Conservation (phyloP, 257 asterid species). For the Petunia axillaris region DNA sequence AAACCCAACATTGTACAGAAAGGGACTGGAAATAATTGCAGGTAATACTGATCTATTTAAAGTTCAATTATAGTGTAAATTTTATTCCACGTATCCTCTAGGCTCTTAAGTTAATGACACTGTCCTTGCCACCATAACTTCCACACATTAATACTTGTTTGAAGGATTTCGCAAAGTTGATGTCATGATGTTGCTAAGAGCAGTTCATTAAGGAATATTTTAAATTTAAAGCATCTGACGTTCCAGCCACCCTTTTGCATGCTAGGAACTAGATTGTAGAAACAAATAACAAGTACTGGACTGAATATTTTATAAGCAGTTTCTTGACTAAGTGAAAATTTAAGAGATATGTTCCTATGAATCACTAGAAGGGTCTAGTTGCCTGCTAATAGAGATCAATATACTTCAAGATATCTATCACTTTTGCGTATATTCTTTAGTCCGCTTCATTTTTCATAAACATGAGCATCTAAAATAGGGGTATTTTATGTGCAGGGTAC, state of each 20-base stretch:
- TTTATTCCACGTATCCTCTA: neutral
- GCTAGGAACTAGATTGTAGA: too few species aligned
- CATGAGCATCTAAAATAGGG: slow-evolving; percentile 3
- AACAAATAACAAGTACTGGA: too few species aligned
- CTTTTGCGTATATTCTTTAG: too few species aligned
- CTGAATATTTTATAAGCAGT: too few species aligned
- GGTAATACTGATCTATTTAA: slow-evolving; percentile 39
- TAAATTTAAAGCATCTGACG: too few species aligned
- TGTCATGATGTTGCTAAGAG: neutral
- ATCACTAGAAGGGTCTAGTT: too few species aligned
- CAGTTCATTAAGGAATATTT: neutral
- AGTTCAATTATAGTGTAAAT: neutral
- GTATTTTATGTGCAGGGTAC: slow-evolving; percentile 39
- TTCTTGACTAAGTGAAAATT: too few species aligned
- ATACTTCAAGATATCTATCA: slow-evolving; percentile 1
- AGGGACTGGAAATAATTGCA: slow-evolving; percentile 46
- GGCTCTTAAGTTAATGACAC: neutral
- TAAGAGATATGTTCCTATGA: too few species aligned
- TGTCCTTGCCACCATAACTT: neutral
- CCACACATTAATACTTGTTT: neutral
- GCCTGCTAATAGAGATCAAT: too few species aligned
- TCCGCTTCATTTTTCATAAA: neutral
- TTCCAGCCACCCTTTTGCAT: too few species aligned
- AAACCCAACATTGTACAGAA: slow-evolving; percentile 46
- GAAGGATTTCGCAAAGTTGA: neutral